These are phyloP conservation scores for Arachnopeziza araneosa DNA, from an alignment of 2,329 filamentous ascomycete species.

Conservation along the genomic window DNA sequence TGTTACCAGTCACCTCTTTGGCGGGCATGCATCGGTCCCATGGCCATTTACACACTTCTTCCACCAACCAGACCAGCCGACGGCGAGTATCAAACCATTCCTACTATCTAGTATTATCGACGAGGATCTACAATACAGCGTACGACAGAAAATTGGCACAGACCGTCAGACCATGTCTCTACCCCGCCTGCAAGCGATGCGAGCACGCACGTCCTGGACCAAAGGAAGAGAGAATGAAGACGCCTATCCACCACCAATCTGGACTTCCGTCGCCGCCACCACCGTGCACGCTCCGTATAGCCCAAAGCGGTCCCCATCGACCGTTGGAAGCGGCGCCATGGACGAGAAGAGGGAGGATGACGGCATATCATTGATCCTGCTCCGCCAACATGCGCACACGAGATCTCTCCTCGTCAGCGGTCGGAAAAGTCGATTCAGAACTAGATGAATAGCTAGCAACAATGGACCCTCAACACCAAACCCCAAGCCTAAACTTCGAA, in stretches of 20 bases:
- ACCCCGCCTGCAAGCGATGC: neutral
- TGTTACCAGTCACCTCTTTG: neutral
- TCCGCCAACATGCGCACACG: no score
- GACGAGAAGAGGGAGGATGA: no score
- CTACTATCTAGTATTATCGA: neutral
- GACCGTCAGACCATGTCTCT: neutral
- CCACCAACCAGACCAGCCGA: neutral
- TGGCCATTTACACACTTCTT: neutral
- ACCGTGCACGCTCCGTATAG: neutral
- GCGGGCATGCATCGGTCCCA: no score
- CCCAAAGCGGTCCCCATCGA: neutral
- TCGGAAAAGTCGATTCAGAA: no score
- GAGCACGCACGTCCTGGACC: neutral
- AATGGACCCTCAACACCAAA: no score
- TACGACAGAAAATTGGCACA: neutral
- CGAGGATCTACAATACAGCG: no score
- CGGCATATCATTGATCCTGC: no score
- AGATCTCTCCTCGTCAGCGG: no score
- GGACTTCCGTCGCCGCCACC: neutral
- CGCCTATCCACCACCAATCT: no score
- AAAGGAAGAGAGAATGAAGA: neutral
- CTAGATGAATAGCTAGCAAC: no score
- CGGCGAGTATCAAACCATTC: neutral
- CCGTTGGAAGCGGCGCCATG: no score
- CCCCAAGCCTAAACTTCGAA: no score